Evolutionary conservation across 805 yeast species (phyloP), one percentile per base, ranked within the genome.

Genomic region (Aciculoconidium aculeatum): DNA sequence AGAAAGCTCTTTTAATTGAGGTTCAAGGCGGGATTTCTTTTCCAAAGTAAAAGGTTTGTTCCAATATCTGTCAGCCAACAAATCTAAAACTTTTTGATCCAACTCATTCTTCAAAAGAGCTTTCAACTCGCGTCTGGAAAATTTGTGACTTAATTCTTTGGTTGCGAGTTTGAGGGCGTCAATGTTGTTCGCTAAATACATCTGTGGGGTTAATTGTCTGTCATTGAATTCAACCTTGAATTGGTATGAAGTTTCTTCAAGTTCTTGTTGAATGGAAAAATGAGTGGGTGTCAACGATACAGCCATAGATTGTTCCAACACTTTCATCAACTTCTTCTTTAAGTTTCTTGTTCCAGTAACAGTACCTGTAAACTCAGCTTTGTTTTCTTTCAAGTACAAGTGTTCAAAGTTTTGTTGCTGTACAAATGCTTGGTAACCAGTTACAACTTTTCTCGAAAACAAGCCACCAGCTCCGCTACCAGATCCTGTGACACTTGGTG

Each of bases 221-320:
- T 92, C 99, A 51, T 92, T 92, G 58, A 87, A 92, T 55, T 92
- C 96, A 14, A 92, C 99, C 53, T 92, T 92, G 62, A 86, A 92
- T 51, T 80, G 77, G 52, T 92, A 92, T 1, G 92, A 64, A 0
- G 96, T 76, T 46, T 94, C 98, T 52, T 94, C 99, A 24, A 88
- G 69, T 54, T 92, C 98, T 47, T 77, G 88, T 37, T 83, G 84
- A 29, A 92, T 90, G 5, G 88, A 69, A 25, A 72, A 67, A 30
- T 86, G 85, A 9, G 96, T 87, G 14, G 98, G 97, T 39, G 77
- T 79, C 32, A 92, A 66, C 1, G 94, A 83, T 29, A 72, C 70
- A 1, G 95, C 84, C 96, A 92, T 90, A 5, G 96, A 82, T 37
- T 71, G 75, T 48, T 92, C 98, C 42, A 92, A 67, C 7, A 90